These are phyloP conservation scores for Ustilago xerochloae DNA, from an alignment of 1,284 basidiomycete genomes.

Conservation along the genomic window DNA sequence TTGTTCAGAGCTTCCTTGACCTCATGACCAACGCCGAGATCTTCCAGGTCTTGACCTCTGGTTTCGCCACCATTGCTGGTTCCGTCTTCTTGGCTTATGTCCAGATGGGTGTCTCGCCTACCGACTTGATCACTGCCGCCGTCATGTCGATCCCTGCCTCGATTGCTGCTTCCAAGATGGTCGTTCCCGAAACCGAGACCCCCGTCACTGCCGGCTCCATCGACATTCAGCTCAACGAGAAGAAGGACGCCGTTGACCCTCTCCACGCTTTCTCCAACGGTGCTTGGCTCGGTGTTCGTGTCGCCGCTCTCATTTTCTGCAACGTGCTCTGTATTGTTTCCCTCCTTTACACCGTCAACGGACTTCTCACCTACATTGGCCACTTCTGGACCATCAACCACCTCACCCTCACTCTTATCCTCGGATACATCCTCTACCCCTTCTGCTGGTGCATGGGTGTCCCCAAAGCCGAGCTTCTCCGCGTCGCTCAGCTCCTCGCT, in stretches of 20 bases:
- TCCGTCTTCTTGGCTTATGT: slow-evolving; percentile 88
- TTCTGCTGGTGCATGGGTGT: slow-evolving; percentile 75
- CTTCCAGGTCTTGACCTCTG: slow-evolving; percentile 88
- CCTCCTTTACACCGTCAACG: slow-evolving; percentile 83
- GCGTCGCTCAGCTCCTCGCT: slow-evolving; percentile 75
- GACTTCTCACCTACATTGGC: slow-evolving; percentile 87
- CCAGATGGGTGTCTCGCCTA: slow-evolving; percentile 80
- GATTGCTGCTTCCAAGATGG: slow-evolving; percentile 87
- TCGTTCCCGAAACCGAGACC: slow-evolving; percentile 83
- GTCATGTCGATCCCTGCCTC: slow-evolving; percentile 95
- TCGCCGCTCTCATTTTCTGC: slow-evolving; percentile 86
- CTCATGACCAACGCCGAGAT: slow-evolving; percentile 88
- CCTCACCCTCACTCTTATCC: slow-evolving; percentile 83
- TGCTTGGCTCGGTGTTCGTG: slow-evolving; percentile 83
- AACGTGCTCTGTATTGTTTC: slow-evolving; percentile 79
- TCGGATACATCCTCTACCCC: slow-evolving; percentile 86
- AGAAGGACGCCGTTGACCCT: slow-evolving; percentile 73
- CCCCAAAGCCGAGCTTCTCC: slow-evolving; percentile 67
- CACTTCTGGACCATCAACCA: slow-evolving; percentile 81
- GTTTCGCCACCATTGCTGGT: slow-evolving; percentile 84
- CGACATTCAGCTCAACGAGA: slow-evolving; percentile 78
- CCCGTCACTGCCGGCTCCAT: slow-evolving; percentile 85
- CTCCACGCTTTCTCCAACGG: slow-evolving; percentile 90
- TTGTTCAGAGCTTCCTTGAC: slow-evolving; percentile 79
- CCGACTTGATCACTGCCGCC: slow-evolving; percentile 84